phyloP scores from a whole-genome alignment of 2,329 filamentous ascomycete genomes.

The Paracorniculantispora psalliotae region DNA sequence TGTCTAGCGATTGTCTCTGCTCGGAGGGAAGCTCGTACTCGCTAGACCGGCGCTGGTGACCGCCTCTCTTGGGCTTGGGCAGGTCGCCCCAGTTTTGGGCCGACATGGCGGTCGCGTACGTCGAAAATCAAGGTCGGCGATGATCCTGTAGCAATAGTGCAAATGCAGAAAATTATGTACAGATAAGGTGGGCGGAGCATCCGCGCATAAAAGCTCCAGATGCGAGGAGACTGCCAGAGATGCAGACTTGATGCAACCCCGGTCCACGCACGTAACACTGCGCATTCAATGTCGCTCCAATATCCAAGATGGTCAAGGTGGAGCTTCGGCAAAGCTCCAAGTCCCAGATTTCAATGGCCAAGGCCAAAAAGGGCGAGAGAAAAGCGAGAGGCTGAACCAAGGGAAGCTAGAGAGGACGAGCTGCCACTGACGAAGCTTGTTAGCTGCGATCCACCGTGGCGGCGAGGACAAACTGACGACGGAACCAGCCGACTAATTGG shows the following conservation, averaged over 20 bases:
- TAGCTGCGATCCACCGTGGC: slow-evolving; percentile 3
- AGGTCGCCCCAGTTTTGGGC: slow-evolving; percentile 15
- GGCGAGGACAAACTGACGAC: not conserved
- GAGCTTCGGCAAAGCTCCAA: slow-evolving; percentile 4
- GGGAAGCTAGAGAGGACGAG: not conserved
- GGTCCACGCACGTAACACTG: not conserved
- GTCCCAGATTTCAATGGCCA: not conserved
- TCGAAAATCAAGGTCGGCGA: slow-evolving; percentile 1
- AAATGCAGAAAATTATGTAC: slow-evolving; percentile 7
- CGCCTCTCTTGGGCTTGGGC: slow-evolving; percentile 10
- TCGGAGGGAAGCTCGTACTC: slow-evolving; percentile 26
- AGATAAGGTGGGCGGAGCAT: not conserved
- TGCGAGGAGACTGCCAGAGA: not conserved
- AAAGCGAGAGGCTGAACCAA: slow-evolving; percentile 7
- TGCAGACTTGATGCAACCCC: slow-evolving; percentile 1
- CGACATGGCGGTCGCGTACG: slow-evolving; percentile 11
- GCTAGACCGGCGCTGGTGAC: slow-evolving; percentile 13
- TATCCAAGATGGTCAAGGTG: not conserved
- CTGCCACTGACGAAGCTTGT: slow-evolving; percentile 1
- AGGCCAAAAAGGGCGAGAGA: not conserved
- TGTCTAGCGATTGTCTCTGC: slow-evolving; percentile 28
- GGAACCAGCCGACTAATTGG: not conserved
- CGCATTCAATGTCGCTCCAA: not conserved
- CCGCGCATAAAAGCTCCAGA: slow-evolving; percentile 5
- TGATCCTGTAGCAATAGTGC: not conserved